Conservation (phyloP, 805 yeast species). For the Spencermartinsiella europaea region DNA sequence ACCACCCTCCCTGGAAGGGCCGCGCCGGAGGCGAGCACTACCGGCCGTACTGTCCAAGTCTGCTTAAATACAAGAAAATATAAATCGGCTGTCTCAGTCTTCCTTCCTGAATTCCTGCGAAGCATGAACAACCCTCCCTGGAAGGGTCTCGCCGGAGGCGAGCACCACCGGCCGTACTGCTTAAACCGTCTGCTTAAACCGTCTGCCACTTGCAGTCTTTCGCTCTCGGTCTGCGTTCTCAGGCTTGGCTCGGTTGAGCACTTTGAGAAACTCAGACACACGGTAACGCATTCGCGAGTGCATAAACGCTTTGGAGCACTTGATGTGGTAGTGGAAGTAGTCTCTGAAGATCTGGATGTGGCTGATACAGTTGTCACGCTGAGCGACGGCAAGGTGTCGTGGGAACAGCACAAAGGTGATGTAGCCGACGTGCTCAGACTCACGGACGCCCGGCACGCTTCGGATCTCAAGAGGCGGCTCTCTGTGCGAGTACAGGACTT, state of each 20-base stretch:
- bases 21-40: too few relatives aligned
- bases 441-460: conserved; percentile 35
- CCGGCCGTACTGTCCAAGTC: background rate
- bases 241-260: conserved; percentile 93
- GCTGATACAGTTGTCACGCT: conserved; percentile 80
- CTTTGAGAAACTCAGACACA: conserved; percentile 89
- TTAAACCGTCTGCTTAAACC: conserved; percentile 40
- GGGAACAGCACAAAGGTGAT: conserved; percentile 52
- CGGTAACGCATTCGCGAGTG: conserved; percentile 98
- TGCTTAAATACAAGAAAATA: background rate
- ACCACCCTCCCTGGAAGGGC: too few relatives aligned
- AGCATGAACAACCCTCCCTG: too few relatives aligned
- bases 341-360: conserved; percentile 91
- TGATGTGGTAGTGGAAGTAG: conserved; percentile 97
- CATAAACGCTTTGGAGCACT: conserved; percentile 96
- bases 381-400: conserved; percentile 58
- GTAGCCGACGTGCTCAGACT: conserved; percentile 45
- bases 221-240: conserved; percentile 78
- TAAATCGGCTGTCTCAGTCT: too few relatives aligned
- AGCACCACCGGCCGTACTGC: background rate
- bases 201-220: conserved; percentile 69
- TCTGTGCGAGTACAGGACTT: conserved; percentile 81
- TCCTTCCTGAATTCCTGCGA: too few relatives aligned
- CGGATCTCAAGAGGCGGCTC: conserved; percentile 91
- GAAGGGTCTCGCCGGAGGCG: too few relatives aligned